phyloP scores from a whole-genome alignment of 768 basidiomycete genomes.

The Tylopilus cervinicoccineus region DNA sequence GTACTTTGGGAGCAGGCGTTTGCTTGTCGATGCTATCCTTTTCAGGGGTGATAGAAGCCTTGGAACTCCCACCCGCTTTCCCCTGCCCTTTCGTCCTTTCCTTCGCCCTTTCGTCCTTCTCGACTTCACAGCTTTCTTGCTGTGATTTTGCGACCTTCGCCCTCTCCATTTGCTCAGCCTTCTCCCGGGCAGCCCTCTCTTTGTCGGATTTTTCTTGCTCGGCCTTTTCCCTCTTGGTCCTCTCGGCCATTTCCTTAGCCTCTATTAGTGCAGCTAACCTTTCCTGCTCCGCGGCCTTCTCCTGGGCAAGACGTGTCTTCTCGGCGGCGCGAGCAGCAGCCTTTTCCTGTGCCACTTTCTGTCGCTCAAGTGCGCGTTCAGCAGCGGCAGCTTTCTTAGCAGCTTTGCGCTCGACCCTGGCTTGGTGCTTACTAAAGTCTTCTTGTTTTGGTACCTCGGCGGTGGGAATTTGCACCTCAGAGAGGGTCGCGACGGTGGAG shows the following conservation, averaged over 20 bases:
- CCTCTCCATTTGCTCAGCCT: conserved; percentile 34
- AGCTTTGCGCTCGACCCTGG: conserved; percentile 59
- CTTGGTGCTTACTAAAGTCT: conserved; percentile 41
- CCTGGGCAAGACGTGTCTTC: conserved; percentile 47
- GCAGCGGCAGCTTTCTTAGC: conserved; percentile 60
- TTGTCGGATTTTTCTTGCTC: conserved; percentile 40
- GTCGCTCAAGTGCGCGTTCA: conserved; percentile 60
- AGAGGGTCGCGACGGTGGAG: conserved; percentile 1
- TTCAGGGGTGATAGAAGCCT: conserved; percentile 16
- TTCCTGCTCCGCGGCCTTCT: conserved; percentile 55
- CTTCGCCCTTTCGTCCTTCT: conserved; percentile 29
- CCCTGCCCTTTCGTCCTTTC: conserved; percentile 26
- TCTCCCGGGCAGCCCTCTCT: conserved; percentile 32
- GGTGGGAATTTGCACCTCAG: conserved; percentile 22
- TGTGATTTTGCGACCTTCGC: conserved; percentile 34
- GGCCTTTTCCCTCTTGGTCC: conserved; percentile 32
- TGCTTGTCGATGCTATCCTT: conserved; percentile 20
- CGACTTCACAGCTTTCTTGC: conserved; percentile 27
- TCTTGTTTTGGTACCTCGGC: conserved; percentile 27
- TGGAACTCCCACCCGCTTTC: conserved; percentile 24
- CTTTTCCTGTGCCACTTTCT: conserved; percentile 55
- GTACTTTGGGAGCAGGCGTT: conserved; percentile 12
- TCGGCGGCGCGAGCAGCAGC: conserved; percentile 48
- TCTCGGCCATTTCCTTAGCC: conserved; percentile 36
- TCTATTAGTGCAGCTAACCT: conserved; percentile 37